Evolutionary conservation across 2,329 filamentous ascomycete species (phyloP).

Genomic region (Nemania abortiva): DNA sequence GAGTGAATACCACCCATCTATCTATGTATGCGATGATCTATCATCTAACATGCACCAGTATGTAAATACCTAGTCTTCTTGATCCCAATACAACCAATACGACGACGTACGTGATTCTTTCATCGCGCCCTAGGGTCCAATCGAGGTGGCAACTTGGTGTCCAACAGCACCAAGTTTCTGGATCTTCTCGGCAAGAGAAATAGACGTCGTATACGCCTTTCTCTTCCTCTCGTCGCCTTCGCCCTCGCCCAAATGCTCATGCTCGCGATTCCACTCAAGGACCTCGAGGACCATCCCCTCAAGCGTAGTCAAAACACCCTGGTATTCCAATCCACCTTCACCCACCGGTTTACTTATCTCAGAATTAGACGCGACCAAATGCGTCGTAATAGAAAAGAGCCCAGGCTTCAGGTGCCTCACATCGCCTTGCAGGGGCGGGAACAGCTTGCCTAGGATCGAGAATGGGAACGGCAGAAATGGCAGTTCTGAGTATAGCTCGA

Average conservation of each 20-base stretch:
- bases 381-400: constrained; percentile 57
- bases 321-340: constrained; percentile 56
- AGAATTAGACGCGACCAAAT: constrained; percentile 54
- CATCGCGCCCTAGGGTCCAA: not conserved
- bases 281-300: constrained; percentile 57
- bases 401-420: constrained; percentile 55
- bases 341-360: constrained; percentile 49
- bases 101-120: not conserved
- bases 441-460: constrained; percentile 41
- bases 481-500: constrained; percentile 55
- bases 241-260: constrained; percentile 37
- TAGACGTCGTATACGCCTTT: constrained; percentile 54
- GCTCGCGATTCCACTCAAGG: constrained; percentile 58
- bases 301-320: constrained; percentile 54
- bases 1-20: not conserved
- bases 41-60: too few relatives aligned
- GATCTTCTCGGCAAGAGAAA: constrained; percentile 56
- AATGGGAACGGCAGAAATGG: constrained; percentile 41
- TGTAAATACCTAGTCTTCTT: too few relatives aligned
- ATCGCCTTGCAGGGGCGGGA: constrained; percentile 53
- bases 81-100: not conserved
- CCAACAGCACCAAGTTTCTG: constrained; percentile 43
- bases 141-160: constrained; percentile 32
- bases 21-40: not conserved
- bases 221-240: constrained; percentile 31